Percentiles rank a stretch among this genome's conserved stretches.
Evolutionary conservation across 2,329 filamentous ascomycete species (phyloP).

Genomic region (Alternaria conjuncta): DNA sequence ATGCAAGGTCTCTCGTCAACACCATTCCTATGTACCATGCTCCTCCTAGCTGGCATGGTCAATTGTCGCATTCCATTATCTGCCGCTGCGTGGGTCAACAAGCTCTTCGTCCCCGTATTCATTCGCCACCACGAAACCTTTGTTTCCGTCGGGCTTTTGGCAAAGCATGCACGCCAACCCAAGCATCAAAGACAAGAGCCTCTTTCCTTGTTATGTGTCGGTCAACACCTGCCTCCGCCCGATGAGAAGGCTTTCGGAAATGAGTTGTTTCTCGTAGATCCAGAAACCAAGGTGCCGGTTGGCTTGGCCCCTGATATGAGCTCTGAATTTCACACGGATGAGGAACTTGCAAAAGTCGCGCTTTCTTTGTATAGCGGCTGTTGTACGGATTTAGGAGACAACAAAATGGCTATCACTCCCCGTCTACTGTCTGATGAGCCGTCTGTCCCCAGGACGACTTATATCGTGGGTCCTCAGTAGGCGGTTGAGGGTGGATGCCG

Average conservation of each 20-base stretch:
- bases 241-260: neutral
- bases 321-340: neutral
- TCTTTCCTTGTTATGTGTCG: neutral
- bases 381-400: neutral
- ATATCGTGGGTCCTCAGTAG: rapidly evolving
- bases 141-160: neutral
- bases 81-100: neutral
- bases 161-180: neutral
- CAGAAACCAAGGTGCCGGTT: neutral
- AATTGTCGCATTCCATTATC: neutral
- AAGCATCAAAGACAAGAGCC: neutral
- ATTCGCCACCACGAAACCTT: neutral
- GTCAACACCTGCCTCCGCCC: neutral
- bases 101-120: neutral
- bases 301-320: neutral
- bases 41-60: neutral
- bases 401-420: neutral
- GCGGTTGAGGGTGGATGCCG: neutral
- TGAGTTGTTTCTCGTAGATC: neutral
- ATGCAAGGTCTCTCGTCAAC: neutral
- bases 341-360: neutral
- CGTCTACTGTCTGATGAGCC: neutral
- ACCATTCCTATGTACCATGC: neutral
- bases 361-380: neutral
- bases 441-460: neutral